phyloP scores from a whole-genome alignment of 805 yeast species.

The Candida succiphila region DNA sequence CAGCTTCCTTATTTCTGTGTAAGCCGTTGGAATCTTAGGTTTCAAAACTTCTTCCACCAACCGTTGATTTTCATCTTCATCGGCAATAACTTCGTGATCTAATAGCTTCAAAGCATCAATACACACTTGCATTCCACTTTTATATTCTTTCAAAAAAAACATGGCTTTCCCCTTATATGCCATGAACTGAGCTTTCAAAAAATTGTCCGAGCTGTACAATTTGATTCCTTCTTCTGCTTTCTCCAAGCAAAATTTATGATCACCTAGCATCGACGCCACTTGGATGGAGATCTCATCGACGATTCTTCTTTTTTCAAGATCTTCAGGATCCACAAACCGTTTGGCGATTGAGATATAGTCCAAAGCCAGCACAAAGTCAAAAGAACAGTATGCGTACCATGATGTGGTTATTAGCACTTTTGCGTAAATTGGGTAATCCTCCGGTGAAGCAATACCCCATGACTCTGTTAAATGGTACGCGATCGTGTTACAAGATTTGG shows the following conservation, averaged over 20 bases:
- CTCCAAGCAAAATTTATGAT: conserved; percentile 25
- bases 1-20: conserved; percentile 26
- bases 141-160: conserved; percentile 18
- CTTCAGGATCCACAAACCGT: conserved; percentile 14
- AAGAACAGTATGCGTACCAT: conserved; percentile 30
- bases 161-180: conserved; percentile 28
- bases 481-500: conserved; percentile 21
- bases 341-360: conserved; percentile 28
- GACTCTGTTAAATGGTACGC: conserved; percentile 31
- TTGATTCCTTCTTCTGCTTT: conserved; percentile 23
- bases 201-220: conserved; percentile 16
- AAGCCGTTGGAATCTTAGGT: conserved; percentile 27
- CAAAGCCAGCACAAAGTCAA: conserved; percentile 30
- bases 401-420: conserved; percentile 34
- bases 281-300: conserved; percentile 24
- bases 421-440: conserved; percentile 26
- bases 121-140: conserved; percentile 26
- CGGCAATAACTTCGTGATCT: conserved; percentile 24
- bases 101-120: conserved; percentile 24
- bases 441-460: conserved; percentile 20
- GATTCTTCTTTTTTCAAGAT: conserved; percentile 14
- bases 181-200: conserved; percentile 26
- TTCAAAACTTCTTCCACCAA: conserved; percentile 12
- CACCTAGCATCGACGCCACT: conserved; percentile 18
- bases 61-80: conserved; percentile 15